Evolutionary conservation across 1,284 basidiomycete species (phyloP).

Genomic region (Tilletia caries): DNA sequence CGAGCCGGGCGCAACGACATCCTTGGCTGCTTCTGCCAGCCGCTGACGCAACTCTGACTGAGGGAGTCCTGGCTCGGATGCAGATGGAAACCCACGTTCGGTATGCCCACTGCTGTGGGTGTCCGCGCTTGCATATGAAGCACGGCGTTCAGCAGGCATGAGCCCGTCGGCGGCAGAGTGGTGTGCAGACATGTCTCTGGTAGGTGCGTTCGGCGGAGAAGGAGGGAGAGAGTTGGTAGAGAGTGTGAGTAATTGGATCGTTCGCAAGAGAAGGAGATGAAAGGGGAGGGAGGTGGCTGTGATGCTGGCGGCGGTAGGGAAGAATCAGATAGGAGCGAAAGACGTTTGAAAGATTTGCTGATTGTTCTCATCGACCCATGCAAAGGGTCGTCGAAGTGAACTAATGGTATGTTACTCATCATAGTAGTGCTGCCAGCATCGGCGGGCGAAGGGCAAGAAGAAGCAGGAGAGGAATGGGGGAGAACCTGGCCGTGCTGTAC

Average conservation of each 20-base stretch:
- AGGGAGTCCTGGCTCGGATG: background rate
- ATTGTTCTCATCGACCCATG: conserved; percentile 10
- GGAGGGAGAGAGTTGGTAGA: background rate
- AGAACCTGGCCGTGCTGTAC: background rate
- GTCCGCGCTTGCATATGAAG: background rate
- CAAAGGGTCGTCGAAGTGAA: conserved; percentile 13
- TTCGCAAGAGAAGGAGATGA: background rate
- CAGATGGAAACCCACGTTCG: background rate
- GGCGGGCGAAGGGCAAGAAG: background rate
- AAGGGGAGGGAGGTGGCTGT: background rate
- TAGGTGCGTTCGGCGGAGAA: background rate
- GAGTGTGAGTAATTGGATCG: background rate
- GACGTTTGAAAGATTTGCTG: conserved; percentile 13
- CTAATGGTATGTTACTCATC: conserved; percentile 5
- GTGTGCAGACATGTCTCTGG: background rate
- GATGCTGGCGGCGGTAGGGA: too few relatives aligned
- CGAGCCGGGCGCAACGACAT: background rate
- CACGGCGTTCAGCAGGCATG: conserved; percentile 5
- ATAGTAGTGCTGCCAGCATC: background rate
- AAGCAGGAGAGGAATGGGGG: background rate
- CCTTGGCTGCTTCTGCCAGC: background rate
- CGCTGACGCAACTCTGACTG: conserved; percentile 6
- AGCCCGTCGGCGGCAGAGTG: background rate
- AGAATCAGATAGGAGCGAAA: conserved; percentile 13
- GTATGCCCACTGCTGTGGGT: conserved; percentile 6